Conservation (phyloP, 768 basidiomycete species). For the Auriscalpium microsporum region DNA sequence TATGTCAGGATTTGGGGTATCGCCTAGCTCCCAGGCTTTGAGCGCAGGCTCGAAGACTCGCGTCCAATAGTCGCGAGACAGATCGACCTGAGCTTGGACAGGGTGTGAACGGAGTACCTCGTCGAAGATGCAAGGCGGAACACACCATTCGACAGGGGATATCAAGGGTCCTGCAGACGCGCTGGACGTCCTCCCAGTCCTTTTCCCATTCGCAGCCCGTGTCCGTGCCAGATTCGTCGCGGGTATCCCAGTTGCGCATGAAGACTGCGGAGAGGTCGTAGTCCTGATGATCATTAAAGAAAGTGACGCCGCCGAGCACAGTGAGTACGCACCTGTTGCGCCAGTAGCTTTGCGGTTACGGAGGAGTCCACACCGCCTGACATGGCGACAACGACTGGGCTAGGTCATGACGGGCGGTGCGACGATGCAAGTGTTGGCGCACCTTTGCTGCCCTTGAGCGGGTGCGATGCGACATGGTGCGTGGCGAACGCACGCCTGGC, state of each 20-base stretch:
- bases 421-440: neutral
- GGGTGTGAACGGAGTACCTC: neutral
- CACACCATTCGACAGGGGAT: conserved; percentile 70
- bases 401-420: neutral
- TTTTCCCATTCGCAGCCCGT: conserved; percentile 93
- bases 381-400: conserved; percentile 81
- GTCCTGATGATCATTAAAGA: conserved; percentile 36
- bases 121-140: neutral
- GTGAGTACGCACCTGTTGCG: conserved; percentile 41
- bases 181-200: conserved; percentile 87
- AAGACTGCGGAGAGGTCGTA: conserved; percentile 81
- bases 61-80: conserved; percentile 88
- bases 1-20: conserved; percentile 90
- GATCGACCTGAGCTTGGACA: conserved; percentile 51
- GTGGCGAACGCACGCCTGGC: neutral
- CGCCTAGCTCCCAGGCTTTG: conserved; percentile 64
- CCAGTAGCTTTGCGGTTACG: conserved; percentile 70
- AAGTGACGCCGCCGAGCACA: neutral
- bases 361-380: conserved; percentile 95
- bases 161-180: conserved; percentile 63
- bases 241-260: conserved; percentile 95
- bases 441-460: conserved; percentile 22
- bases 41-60: conserved; percentile 86
- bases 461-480: neutral
- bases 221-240: conserved; percentile 71